A percentile compares a stretch with the other conserved stretches of the same genome.
phyloP scores from a whole-genome alignment of 805 yeast genomes.

The Starmera quercuum region DNA sequence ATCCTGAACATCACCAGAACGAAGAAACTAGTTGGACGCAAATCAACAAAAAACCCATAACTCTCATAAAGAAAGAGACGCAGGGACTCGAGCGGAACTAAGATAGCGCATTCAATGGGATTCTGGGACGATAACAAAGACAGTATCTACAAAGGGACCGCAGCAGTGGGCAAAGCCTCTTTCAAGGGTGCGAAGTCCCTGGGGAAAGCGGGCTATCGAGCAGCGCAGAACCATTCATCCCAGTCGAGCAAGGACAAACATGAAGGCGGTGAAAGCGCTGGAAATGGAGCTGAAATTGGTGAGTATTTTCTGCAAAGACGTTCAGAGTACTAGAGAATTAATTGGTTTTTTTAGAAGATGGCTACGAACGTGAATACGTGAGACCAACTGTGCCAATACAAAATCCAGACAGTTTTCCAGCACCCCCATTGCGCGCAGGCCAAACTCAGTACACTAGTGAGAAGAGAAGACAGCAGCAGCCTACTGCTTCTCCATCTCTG shows the following conservation, averaged over 20 bases:
- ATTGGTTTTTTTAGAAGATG: too few species aligned
- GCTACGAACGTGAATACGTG: constrained; percentile 11
- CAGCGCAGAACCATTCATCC: constrained; percentile 25
- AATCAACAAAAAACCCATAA: too few species aligned
- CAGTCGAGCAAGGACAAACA: constrained; percentile 12
- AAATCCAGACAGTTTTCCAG: constrained; percentile 22
- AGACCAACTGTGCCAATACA: constrained; percentile 5
- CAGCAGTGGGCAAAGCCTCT: constrained; percentile 28
- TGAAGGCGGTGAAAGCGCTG: constrained; percentile 2
- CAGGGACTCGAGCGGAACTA: too few species aligned
- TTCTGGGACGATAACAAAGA: constrained; percentile 38
- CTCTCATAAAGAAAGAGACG: too few species aligned
- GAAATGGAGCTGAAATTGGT: constrained; percentile 3
- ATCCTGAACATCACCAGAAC: too few species aligned
- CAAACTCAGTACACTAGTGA: constrained; percentile 24
- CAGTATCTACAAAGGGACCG: constrained; percentile 26
- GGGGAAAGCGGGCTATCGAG: constrained; percentile 32
- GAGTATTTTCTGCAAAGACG: not conserved
- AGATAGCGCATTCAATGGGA: too few species aligned
- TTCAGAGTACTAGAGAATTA: too few species aligned
- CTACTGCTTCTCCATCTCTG: not conserved
- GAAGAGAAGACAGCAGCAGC: constrained; percentile 4
- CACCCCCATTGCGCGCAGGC: constrained; percentile 32
- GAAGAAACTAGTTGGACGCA: too few species aligned
- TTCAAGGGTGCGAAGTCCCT: constrained; percentile 32